phyloP scores from a whole-genome alignment of 1,284 basidiomycete genomes.

The Ceratobasidium sp. region DNA sequence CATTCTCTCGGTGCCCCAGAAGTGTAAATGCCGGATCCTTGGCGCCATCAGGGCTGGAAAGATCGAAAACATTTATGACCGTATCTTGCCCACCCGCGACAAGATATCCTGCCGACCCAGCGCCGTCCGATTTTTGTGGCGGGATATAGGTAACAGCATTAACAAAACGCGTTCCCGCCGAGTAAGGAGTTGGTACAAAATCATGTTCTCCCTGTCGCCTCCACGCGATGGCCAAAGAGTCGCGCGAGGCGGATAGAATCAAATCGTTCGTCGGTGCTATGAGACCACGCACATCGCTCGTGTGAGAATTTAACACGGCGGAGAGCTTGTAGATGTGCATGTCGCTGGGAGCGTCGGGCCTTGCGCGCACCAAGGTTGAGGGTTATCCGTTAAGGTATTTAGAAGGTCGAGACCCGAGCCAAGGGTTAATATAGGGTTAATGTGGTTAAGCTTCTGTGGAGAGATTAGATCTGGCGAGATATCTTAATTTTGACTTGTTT shows the following conservation, averaged over 20 bases:
- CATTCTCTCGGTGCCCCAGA: conserved; percentile 88
- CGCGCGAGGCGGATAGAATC: conserved; percentile 87
- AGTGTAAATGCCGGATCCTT: conserved; percentile 77
- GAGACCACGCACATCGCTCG: conserved; percentile 73
- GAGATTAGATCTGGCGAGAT: conserved; percentile 7
- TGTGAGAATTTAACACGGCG: conserved; percentile 63
- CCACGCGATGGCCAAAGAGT: conserved; percentile 89
- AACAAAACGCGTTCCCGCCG: conserved; percentile 76
- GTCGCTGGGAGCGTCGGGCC: neutral
- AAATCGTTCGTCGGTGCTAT: conserved; percentile 71
- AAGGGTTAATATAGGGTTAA: too few species aligned
- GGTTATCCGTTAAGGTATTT: neutral
- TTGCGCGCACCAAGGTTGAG: conserved; percentile 20
- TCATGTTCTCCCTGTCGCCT: conserved; percentile 57
- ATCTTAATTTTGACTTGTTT: conserved; percentile 18
- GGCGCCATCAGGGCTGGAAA: conserved; percentile 55
- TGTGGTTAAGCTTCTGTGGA: conserved; percentile 6
- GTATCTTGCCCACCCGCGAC: conserved; percentile 86
- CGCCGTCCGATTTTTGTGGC: conserved; percentile 52
- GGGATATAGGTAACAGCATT: conserved; percentile 81
- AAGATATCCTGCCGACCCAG: conserved; percentile 66
- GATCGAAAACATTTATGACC: conserved; percentile 79
- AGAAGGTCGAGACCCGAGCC: conserved; percentile 26
- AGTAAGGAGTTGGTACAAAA: conserved; percentile 65
- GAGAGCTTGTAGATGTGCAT: conserved; percentile 74